Base-by-base conservation (phyloP, 2,329 filamentous ascomycete genomes). In the Chalaropsis thielavioides region DNA sequence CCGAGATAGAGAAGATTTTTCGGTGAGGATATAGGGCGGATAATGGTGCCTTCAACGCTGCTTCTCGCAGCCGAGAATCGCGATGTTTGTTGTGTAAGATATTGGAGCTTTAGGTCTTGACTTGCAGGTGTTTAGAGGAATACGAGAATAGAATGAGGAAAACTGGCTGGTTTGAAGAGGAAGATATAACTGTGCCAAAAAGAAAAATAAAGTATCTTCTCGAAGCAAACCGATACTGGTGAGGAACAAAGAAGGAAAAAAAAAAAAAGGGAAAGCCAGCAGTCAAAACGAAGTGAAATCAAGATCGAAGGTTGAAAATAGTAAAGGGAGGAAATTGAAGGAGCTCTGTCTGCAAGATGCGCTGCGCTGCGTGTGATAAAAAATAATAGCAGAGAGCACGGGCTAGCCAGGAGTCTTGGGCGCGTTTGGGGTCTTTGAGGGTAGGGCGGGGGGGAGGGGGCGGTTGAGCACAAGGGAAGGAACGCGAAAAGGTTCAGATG, bases 311-410 rank as follows among this genome's bases (percentile, higher is more conserved):
- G 46, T 24, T 51, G 46, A 51, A 51, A 51, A 51, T 51, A 51
- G 54, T 15, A 58, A 58, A 58, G 54, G 54, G 54, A 58, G 54
- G 54, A 58, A 58, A 58, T 58, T 58, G 54, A 38, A 58, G 54
- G 54, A 58, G 54, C 54, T 58, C 54, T 35, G 3, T 8, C 54
- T 35, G 27, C 54, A 58, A n/a, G 24, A 38, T 58, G 54, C 54
- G 27, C 54, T 58, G n/a, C n/a, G 27, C 31, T 58, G 54, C 15
- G n/a, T 31, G 54, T 19, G 54, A 58, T 58, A 58, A 58, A 58
- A 58, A 58, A 51, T 51, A 15, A 27, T 2, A 56, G 22, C 51
- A 58, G 27, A 58, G 27, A 58, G 54, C 54, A 58, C n/a, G 54
- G 54, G 54, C 54, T 51, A 27, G 46, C 22, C 24, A 11, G 46